phyloP scores from a whole-genome alignment of 2,329 filamentous ascomycete genomes.

The Pseudohalonectria lignicola region DNA sequence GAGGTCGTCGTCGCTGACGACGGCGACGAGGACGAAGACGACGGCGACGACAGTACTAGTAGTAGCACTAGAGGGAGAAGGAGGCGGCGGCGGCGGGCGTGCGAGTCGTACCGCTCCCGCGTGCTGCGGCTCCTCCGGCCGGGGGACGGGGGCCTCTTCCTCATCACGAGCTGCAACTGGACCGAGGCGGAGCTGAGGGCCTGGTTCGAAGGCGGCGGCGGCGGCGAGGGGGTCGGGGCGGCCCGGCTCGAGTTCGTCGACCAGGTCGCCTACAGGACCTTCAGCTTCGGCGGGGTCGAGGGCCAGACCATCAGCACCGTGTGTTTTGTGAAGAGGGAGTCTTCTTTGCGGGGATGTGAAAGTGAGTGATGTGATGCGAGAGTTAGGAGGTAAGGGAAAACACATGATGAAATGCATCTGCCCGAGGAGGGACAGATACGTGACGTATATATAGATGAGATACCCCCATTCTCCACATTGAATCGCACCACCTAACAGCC shows the following conservation, averaged over 20 bases:
- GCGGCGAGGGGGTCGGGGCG: slow-evolving; percentile 8
- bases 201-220: slow-evolving; percentile 56
- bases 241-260: slow-evolving; percentile 48
- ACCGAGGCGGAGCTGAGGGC: slow-evolving; percentile 72
- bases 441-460: too few species aligned
- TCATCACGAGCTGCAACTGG: slow-evolving; percentile 98
- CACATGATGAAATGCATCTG: background rate
- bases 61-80: too few species aligned
- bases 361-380: too few species aligned
- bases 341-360: too few species aligned
- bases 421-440: too few species aligned
- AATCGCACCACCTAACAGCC: too few species aligned
- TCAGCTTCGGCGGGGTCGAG: slow-evolving; percentile 79
- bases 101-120: slow-evolving; percentile 63
- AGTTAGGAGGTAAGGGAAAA: background rate
- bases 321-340: slow-evolving; percentile 50
- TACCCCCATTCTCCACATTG: too few species aligned
- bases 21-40: too few species aligned
- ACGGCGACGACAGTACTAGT: too few species aligned
- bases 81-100: slow-evolving; percentile 53
- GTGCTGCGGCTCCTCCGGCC: slow-evolving; percentile 57
- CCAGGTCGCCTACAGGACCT: slow-evolving; percentile 70
- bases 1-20: slow-evolving; percentile 27
- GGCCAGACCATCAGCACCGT: slow-evolving; percentile 84
- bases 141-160: slow-evolving; percentile 63